Evolutionary conservation across 805 yeast species (phyloP), one percentile per base, ranked within the genome.

Genomic region (Wickerhamomyces strasburgensis): DNA sequence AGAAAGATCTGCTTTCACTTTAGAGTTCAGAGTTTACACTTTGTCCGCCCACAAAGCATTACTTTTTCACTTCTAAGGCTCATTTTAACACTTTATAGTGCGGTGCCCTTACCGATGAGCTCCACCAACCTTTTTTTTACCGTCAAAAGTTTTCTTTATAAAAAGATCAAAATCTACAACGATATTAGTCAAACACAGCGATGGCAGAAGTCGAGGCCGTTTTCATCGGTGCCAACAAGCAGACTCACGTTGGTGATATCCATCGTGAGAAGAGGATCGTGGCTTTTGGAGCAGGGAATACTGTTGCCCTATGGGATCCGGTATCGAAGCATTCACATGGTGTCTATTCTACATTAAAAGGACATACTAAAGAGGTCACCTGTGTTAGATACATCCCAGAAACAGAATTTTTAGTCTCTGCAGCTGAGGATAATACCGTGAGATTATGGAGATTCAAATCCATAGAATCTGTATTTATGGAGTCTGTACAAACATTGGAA

Each of bases 161-260:
- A 5, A 14, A 14, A 23, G 15, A 24, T 31, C 13, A 3, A 3
- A 13, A 21, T 7, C 7, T 21, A 8, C 25, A 8, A 7, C 25
- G 28, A 21, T 4, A 19, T 9, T 19, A 3, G n/a, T 11, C 11
- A 21, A 7, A 21, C 10, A 21, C 7, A 11, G 25, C 25, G 25
- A 51, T 48, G 54, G 35, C 50, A 2, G 35, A 33, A 23, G 37
- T 37, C 1, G 82, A 78, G 39, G 84, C 83, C 14, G 64, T 79
- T 4, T 81, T 83, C 54, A 65, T 74, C 14, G 94, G 94, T 13
- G 87, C 86, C 25, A 84, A 84, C 54, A 73, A 71, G 42, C 86
- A 80, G 48, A 63, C 77, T 5, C 74, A 71, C 41, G 75, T 72
- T 5, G 70, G 79, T 17, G 88, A 78, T 49, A 72, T 70, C 46